Evolutionary conservation across 345 rosid species (phyloP), one percentile per base, ranked within the genome.

Genomic region (Balakata baccata): DNA sequence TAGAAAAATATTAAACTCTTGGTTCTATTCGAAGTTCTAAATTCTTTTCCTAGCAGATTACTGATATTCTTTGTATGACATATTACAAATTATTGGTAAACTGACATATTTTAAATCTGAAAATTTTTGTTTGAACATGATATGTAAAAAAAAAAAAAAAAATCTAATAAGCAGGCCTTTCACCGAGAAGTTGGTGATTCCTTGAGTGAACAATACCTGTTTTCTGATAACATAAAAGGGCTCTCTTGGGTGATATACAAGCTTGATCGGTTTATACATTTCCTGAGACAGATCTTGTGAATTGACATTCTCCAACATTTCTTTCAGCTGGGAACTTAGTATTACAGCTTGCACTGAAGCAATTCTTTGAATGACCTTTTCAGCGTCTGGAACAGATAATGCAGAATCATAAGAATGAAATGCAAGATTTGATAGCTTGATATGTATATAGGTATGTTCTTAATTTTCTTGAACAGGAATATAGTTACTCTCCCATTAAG

Each of bases 171-270:
- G 12, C 0, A 1, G 51, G 51, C 13, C 0, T n/a, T 54, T 9
- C 7, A 20, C 25, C 61, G 38, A 59, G 60, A 61, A 77, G 45
- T 22, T 47, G 13, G 11, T 37, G 54, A 63, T 65, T 64, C 34
- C 13, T 47, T 47, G 43, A 34, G 7, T 3, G 17, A 23, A 22
- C 11, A 0, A 53, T 84, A 92, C 97, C 98, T 54, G 59, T 54
- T 89, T 89, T 84, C 81, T 90, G 82, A 85, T 86, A 77, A 92
- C 87, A 80, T 90, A 92, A 80, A 92, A 90, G 56, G 98, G 84
- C 78, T 87, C 90, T 69, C 84, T 85, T 1, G 86, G 92, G 66
- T 92, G 90, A 84, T 89, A 87, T 64, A 81, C 86, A 64, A 92
- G 89, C 78, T 82, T 92, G 79, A 89, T 81, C 23, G 91, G 88